Base-by-base conservation (phyloP, 768 basidiomycete genomes). In the Serendipita sp. region DNA sequence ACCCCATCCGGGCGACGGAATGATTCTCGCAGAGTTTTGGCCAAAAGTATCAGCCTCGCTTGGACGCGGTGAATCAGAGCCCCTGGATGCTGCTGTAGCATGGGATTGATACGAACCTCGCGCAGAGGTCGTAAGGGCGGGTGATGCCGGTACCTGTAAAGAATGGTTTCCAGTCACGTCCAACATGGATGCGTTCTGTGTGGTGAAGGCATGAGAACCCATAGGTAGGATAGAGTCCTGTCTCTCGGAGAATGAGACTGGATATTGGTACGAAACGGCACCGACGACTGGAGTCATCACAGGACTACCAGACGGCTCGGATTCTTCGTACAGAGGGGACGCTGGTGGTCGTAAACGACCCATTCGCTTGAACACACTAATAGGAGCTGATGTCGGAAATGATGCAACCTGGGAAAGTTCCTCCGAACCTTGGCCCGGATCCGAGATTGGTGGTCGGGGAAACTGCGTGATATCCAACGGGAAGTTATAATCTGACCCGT, bases 371-470 rank as follows among this genome's bases (percentile, higher is more conserved):
- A 48, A 28, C n/a, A 48, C 9, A 26, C 11, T 33, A 13, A 31
- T n/a, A 58, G 20, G 20, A 24, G 33, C 11, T 11, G 53, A 33
- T n/a, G 9, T 28, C 9, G 53, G 20, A 26, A 58, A 34, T n/a
- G 24, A 31, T 30, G 53, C 17, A 31, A 26, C 20, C 17, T 22
- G 33, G 4, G 53, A 20, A 28, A 26, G 26, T 58, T 58, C 53
- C 17, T 24, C 53, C 9, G 53, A n/a, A 38, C 5, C 38, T 38
- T 38, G 38, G n/a, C 26, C n/a, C 11, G 53, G 22, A 9, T 58
- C 53, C n/a, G 45, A 48, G 45, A 48, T 20, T 28, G 53, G 53
- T 24, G 53, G 53, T 4, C 53, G 53, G 53, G 53, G 53, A 58
- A 58, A 58, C 30, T 58, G 53, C 24, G 53, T 58, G 53, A 58